Evolutionary conservation across 2,329 filamentous ascomycete genomes (phyloP).

Genomic region (Penicillium sp.): DNA sequence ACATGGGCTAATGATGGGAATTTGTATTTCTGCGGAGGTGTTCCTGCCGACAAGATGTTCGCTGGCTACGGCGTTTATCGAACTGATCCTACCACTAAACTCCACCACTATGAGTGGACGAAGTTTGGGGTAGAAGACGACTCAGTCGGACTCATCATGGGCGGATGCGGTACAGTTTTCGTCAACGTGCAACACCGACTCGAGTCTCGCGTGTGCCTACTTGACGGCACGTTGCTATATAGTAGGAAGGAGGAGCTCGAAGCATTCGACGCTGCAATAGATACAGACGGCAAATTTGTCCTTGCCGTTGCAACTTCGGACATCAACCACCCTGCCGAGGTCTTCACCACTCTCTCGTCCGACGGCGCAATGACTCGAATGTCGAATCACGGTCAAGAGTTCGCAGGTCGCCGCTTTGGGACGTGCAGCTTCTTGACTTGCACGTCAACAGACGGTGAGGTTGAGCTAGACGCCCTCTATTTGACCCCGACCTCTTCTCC

Average conservation of each 20-base stretch:
- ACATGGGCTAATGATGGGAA: background rate
- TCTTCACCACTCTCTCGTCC: constrained; percentile 13
- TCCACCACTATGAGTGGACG: background rate
- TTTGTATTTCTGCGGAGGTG: background rate
- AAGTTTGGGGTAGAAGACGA: constrained; percentile 4
- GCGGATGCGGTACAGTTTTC: constrained; percentile 10
- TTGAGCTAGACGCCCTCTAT: constrained; percentile 8
- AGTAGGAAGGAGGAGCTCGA: constrained; percentile 15
- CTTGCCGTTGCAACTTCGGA: constrained; percentile 15
- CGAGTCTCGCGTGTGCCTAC: constrained; percentile 15
- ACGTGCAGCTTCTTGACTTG: constrained; percentile 12
- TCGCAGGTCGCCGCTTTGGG: constrained; percentile 14
- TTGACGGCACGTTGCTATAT: constrained; percentile 14
- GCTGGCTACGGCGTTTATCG: background rate
- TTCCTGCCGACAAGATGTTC: background rate
- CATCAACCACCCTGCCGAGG: constrained; percentile 15
- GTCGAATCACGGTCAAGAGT: constrained; percentile 14
- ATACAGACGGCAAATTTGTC: constrained; percentile 11
- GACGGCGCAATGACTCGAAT: constrained; percentile 12
- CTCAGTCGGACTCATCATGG: constrained; percentile 12
- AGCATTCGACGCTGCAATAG: constrained; percentile 13
- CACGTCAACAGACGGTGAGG: constrained; percentile 12
- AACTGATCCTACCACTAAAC: background rate
- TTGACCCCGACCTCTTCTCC: background rate
- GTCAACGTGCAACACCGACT: constrained; percentile 15